Evolutionary conservation across 345 rosid species (phyloP), one percentile per base, ranked within the genome.

Genomic region (Citrus medica): DNA sequence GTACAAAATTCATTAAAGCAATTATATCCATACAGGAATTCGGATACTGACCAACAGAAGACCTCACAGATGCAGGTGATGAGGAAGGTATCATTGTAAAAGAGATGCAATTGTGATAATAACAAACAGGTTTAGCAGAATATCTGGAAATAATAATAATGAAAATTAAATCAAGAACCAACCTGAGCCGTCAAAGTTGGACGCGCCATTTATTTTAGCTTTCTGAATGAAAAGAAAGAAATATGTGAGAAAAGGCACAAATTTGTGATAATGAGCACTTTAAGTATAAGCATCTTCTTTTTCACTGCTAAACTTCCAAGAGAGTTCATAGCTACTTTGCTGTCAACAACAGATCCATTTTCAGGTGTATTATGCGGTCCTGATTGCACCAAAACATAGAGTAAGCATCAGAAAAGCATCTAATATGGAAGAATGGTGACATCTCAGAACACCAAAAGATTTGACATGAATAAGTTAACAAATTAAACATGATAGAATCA

Each of bases 21-120:
- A 70, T 51, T 81, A 81, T 64, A 73, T 81, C 74, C 77, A 76
- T 32, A 58, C 17, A 76, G 38, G 83, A 76, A 61, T 56, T 81
- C 7, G 74, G 80, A 27, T 64, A 64, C 69, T 62, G 82, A 48
- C 76, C 71, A 35, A 58, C 58, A 69, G 59, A 74, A 7, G 65
- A 38, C 55, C 25, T 17, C 40, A 9, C 27, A 30, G 74, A 68
- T 27, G 67, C 67, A 68, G 83, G 40, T 5, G 53, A 68, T n/a
- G 69, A 64, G 66, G 83, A 76, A 64, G 77, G 77, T 65, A 38
- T 65, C 58, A 58, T 74, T 76, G 82, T 35, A 61, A 27, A 53
- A 75, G 53, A 27, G 13, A 78, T n/a, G 33, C 66, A 63, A 65
- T 9, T 51, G 35, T 40, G 35, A 8, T 25, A 53, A 69, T 67